Base-by-base conservation (phyloP, 2,329 filamentous ascomycete species). In the Fusarium illudens region DNA sequence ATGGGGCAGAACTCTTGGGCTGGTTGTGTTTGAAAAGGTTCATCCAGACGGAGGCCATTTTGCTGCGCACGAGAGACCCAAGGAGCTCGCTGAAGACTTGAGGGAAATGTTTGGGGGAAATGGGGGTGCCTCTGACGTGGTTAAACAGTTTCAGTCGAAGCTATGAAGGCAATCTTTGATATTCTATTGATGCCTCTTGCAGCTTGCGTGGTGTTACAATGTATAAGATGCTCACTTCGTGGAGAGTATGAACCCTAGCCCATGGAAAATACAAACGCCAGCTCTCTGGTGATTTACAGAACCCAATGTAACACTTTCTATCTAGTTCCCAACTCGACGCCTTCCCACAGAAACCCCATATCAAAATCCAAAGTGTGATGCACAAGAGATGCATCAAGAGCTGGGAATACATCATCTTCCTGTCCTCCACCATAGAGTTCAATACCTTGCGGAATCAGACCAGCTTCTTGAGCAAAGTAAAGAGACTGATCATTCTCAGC, bases 41-140 rank as follows among this genome's bases (percentile, higher is more conserved):
- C 82, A 87, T 51, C 75, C 81, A 2, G 79, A 79, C 8, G 87
- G 87, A 0, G 88, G 88, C 0, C 88, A 90, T 73, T 90, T 90
- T 71, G 87, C 86, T 2, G 84, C 88, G 0, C 85, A 83, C 70
- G 88, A 91, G 75, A 78, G 78, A 20, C 88, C 88, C 0, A 79
- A 86, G 20, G 76, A 80, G 6, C 76, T 90, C 22, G 84, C 79
- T 0, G 76, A 75, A 3, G 88, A 90, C 72, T 63, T 90, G 57
- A 79, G 79, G 65, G 79, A 79, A 7, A 89, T 90, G 87, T 89
- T 89, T 78, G 83, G 84, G 0, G 82, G 82, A 61, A 78, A 77
- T 0, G 84, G 84, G 1, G 82, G 82, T 6, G 83, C 82, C 4
- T 80, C 75, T 61, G 74, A 75, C 3, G 75, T 80, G 30, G 71